These are phyloP conservation scores for Entomortierella parvispora DNA, from an alignment of 192 early-diverging fungal genomes.

Conservation along the genomic window DNA sequence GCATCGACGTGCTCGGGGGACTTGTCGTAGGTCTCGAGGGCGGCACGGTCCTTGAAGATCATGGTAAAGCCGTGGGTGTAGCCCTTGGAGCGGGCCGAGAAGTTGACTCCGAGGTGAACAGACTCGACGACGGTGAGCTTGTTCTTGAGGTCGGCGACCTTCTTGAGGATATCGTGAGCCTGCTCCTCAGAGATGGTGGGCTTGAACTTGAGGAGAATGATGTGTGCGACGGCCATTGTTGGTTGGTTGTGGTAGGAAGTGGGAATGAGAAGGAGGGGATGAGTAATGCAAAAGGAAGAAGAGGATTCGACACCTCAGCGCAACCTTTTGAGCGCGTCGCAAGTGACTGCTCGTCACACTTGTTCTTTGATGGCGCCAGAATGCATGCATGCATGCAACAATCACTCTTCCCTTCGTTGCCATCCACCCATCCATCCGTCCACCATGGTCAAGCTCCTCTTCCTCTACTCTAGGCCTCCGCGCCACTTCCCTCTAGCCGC, in stretches of 20 bases:
- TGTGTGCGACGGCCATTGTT: constrained; percentile 33
- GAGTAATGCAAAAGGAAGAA: background rate
- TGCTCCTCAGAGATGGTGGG: constrained; percentile 18
- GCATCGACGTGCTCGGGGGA: constrained; percentile 31
- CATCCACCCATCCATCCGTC: too few species aligned
- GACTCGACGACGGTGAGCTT: constrained; percentile 42
- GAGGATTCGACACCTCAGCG: too few species aligned
- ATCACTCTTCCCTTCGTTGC: too few species aligned
- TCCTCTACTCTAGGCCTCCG: too few species aligned
- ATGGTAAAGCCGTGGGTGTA: constrained; percentile 50
- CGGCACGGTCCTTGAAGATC: constrained; percentile 45
- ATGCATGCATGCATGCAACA: too few species aligned
- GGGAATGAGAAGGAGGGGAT: background rate
- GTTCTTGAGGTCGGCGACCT: constrained; percentile 26
- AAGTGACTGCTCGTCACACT: too few species aligned
- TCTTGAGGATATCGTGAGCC: constrained; percentile 40
- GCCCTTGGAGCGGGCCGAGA: constrained; percentile 31
- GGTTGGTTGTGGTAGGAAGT: background rate
- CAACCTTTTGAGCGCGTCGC: too few species aligned
- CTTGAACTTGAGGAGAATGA: constrained; percentile 46
- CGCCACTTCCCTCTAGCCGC: too few species aligned
- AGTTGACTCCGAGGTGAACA: constrained; percentile 44
- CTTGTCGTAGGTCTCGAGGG: constrained; percentile 37
- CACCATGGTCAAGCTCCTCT: too few species aligned
- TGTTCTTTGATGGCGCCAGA: too few species aligned